Evolutionary conservation across 164 flowering plant species (phyloP), one percentile per base, ranked within the genome.

Genomic region (Tetracentron sinense): DNA sequence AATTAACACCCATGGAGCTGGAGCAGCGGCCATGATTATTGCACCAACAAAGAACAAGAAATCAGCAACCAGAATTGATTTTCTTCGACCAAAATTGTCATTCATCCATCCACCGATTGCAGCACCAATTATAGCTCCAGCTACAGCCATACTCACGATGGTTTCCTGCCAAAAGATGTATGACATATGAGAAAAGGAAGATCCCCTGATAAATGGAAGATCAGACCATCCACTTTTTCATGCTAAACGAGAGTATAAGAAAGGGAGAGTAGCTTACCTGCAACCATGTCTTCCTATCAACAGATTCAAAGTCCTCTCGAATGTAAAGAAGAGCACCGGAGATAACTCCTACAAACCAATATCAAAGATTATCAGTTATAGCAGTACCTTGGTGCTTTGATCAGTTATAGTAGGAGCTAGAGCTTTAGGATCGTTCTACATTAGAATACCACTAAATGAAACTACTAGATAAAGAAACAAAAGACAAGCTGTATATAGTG

Each of bases 101-200:
- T 83, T 94, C 60, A 86, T 63, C 80, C 78, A 85, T 31, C 97
- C 97, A 21, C 99, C 99, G 16, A 84, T 0, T 0, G 79, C 99
- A 6, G 99, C 99, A n/a, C 99, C 99, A 23, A 94, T 0, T 16
- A 94, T 91, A 15, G 99, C 99, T 25, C 97, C 99, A n/a, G 88
- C 97, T 10, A 89, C 89, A 0, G 96, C 93, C 88, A 81, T 91
- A 57, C 97, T 86, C 48, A 94, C 99, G 3, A 91, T 94, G 1
- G 86, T 79, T 79, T 89, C 97, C 97, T 90, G 74, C 59, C 25
- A 26, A 30, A 54, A 35, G 38, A 46, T 8, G 26, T 26, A 33
- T 33, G 6, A 33, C 14, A 54, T 26, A 6, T 2, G 0, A 50
- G 49, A 50, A 12, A 6, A 16, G 19, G 31, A 54, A n/a, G n/a